Evolutionary conservation across 345 rosid species (phyloP), one percentile per base, ranked within the genome.

Genomic region (Dovyalis caffra): DNA sequence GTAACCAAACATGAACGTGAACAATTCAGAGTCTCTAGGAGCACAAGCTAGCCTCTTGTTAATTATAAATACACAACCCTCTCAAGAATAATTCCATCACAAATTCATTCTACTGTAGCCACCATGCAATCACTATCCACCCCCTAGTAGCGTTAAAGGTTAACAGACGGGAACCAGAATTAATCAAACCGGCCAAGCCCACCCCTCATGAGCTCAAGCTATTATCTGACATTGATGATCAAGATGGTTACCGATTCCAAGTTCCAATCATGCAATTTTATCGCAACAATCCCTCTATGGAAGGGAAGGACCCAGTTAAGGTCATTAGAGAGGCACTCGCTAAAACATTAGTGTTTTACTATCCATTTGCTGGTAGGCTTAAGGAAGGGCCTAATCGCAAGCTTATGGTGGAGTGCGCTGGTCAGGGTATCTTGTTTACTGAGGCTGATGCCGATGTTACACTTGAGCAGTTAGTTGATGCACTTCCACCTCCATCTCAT

Each of bases 181-280:
- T 74, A 8, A 23, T 74, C 14, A 1, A 49, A 0, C 64, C 53
- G 6, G 62, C 70, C 2, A 64, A 49, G 33, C 70, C 70, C n/a
- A 73, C 70, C n/a, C 70, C 76, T 11, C 58, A 73, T 21, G 64
- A 74, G n/a, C n/a, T n/a, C n/a, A n/a, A n/a, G n/a, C n/a, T n/a
- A n/a, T n/a, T n/a, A n/a, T n/a, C n/a, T n/a, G 35, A 74, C 26
- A 37, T 66, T 9, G 58, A 74, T 26, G 77, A 74, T 23, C 66
- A 66, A 28, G 71, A 74, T 2, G 21, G 71, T 0, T 6, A 66
- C 2, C 64, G 66, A 7, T 20, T 26, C 6, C 64, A 74, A 1
- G 12, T 56, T 38, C 66, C 58, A 0, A 0, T 26, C 20, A 2
- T 74, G 3, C 71, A 28, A 7, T 5, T 74, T 21, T 74, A 74